Base-by-base conservation (phyloP, 495 filamentous ascomycete genomes). In the Neurospora cerealis region DNA sequence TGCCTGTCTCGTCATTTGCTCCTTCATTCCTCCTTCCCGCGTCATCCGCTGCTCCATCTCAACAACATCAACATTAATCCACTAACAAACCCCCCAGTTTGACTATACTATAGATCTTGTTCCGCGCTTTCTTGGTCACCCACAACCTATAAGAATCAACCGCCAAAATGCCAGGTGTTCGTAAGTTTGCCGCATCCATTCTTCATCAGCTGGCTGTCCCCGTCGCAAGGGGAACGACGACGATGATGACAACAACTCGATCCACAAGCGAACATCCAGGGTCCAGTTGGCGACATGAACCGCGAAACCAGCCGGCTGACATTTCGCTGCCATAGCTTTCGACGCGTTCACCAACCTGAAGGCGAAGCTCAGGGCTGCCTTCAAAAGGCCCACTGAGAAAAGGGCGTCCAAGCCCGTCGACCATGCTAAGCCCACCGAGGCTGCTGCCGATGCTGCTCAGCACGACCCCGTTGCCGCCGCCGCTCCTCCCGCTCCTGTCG, bases 341-440 rank as follows among this genome's bases (percentile, higher is more conserved):
- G 70, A 72, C 36, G 78, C 81, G 6, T 71, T 81, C 71, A 78
- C 78, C 75, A 81, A 81, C 78, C 69, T 83, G 36, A 78, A 76
- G 73, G 75, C 72, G 24, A 81, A 80, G 80, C 77, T 83, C 70
- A 81, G 80, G 80, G 77, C 76, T 42, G 77, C 77, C 73, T 83
- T 83, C 78, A 81, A 77, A 76, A 80, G 74, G 74, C 77, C 74
- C 70, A 37, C 9, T 62, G 76, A 77, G 39, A 77, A 77, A 76
- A 77, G 73, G 75, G 41, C 72, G 6, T 32, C 60, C 39, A 71
- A 70, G 70, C 37, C 72, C 36, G 72, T 73, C 37, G 73, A 71
- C 38, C 21, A 60, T 42, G 72, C 73, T 70, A 70, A 77, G 74
- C 36, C 73, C 5, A 73, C 72, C 60, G 70, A 71, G 42, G 13